These are phyloP conservation scores for Citrus inodora DNA, from an alignment of 345 rosid genomes.

Conservation along the genomic window DNA sequence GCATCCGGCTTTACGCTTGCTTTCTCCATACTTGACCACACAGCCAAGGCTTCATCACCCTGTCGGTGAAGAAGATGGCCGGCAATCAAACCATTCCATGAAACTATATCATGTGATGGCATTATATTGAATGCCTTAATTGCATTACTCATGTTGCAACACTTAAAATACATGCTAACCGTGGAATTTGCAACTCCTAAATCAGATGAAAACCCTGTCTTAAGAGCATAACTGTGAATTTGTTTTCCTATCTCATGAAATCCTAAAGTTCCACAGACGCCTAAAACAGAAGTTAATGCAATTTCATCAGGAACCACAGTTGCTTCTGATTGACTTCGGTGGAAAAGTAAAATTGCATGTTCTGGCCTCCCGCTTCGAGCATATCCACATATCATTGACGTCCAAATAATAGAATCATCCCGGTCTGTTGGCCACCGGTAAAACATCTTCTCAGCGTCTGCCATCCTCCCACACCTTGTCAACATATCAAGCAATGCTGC, in stretches of 20 bases:
- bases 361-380: conserved; percentile 70
- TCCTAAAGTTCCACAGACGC: conserved; percentile 76
- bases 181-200: conserved; percentile 61
- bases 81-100: conserved; percentile 77
- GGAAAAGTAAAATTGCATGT: conserved; percentile 55
- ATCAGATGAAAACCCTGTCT: conserved; percentile 48
- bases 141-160: conserved; percentile 44
- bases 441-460: conserved; percentile 68
- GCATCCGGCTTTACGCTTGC: conserved; percentile 46
- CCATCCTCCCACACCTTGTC: conserved; percentile 74
- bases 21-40: conserved; percentile 54
- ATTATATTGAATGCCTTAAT: conserved; percentile 46
- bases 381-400: conserved; percentile 79
- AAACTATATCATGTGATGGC: conserved; percentile 50
- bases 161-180: conserved; percentile 74
- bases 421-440: conserved; percentile 42
- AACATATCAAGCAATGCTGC: conserved; percentile 80
- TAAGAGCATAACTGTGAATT: conserved; percentile 59
- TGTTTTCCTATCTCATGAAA: conserved; percentile 64
- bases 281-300: conserved; percentile 48
- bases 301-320: conserved; percentile 54
- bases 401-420: conserved; percentile 44
- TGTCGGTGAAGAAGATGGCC: conserved; percentile 65
- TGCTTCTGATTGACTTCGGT: conserved; percentile 35
- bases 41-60: conserved; percentile 57